These are phyloP conservation scores for Boletus semigastroideus DNA, from an alignment of 1,284 basidiomycete genomes.

Conservation along the genomic window DNA sequence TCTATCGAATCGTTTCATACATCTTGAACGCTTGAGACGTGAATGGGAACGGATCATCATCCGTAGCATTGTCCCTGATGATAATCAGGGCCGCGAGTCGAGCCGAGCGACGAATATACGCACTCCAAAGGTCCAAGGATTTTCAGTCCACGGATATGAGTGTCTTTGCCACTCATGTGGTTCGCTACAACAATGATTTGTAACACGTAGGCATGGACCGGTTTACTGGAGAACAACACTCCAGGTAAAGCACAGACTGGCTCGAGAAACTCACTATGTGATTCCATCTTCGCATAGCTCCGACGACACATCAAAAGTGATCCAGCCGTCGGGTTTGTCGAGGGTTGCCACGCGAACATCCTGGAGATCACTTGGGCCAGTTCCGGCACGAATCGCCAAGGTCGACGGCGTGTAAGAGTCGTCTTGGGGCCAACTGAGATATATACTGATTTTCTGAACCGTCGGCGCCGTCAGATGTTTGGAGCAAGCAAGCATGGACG, in stretches of 20 bases:
- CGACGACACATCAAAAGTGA: conserved; percentile 83
- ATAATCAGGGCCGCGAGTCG: not conserved
- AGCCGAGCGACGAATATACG: conserved; percentile 30
- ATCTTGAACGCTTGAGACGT: conserved; percentile 64
- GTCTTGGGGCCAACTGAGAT: conserved; percentile 84
- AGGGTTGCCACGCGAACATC: conserved; percentile 86
- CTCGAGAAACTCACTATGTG: conserved; percentile 48
- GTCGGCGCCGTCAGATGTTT: not conserved
- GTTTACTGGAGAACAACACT: conserved; percentile 53
- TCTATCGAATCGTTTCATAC: conserved; percentile 74
- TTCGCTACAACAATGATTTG: conserved; percentile 92
- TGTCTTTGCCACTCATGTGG: conserved; percentile 98
- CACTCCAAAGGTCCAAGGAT: conserved; percentile 86
- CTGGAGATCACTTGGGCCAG: conserved; percentile 88
- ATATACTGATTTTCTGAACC: conserved; percentile 84
- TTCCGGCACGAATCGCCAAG: conserved; percentile 89
- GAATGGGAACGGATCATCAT: conserved; percentile 72
- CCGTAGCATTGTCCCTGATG: conserved; percentile 43
- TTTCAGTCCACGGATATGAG: conserved; percentile 89
- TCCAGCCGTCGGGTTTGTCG: conserved; percentile 94
- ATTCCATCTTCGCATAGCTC: conserved; percentile 78
- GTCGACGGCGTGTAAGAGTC: conserved; percentile 97
- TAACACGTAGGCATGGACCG: conserved; percentile 86
- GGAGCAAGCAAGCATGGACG: not conserved
- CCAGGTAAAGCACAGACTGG: conserved; percentile 1